Evolutionary conservation across 176 grass and related monocot genomes (phyloP).

Genomic region (Coix lacrymajobi): DNA sequence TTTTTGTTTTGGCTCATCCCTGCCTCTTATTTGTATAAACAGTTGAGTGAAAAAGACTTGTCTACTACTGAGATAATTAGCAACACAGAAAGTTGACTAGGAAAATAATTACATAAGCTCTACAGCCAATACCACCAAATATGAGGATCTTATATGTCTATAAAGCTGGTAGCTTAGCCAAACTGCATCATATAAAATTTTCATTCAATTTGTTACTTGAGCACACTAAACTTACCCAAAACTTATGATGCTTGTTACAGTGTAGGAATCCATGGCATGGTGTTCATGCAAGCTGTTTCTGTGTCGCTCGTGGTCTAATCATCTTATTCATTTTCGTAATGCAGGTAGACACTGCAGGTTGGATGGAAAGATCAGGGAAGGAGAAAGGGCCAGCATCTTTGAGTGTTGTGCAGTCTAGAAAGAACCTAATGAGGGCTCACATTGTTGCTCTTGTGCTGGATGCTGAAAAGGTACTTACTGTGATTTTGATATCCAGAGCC

Average conservation of each 20-base stretch:
- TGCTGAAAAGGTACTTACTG: slow-evolving; percentile 67
- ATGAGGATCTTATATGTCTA: neutral
- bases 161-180: neutral
- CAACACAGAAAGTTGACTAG: slow-evolving; percentile 6
- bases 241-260: neutral
- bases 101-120: neutral
- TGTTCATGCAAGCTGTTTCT: slow-evolving; percentile 8
- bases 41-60: neutral
- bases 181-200: neutral
- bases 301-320: neutral
- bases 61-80: neutral
- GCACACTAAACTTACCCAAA: neutral
- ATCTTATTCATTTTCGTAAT: slow-evolving; percentile 21
- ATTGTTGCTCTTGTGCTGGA: slow-evolving; percentile 94
- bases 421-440: slow-evolving; percentile 96
- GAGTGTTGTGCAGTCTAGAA: slow-evolving; percentile 92
- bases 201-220: neutral
- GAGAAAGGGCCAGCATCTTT: slow-evolving; percentile 89
- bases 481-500: slow-evolving; percentile 14
- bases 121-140: neutral
- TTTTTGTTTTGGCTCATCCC: neutral
- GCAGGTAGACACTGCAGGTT: slow-evolving; percentile 95
- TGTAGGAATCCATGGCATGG: neutral
- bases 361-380: slow-evolving; percentile 88
- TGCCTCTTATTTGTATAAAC: neutral